These are phyloP conservation scores for Tolypocladium nubicola DNA, from an alignment of 2,329 filamentous ascomycete genomes.

Conservation along the genomic window DNA sequence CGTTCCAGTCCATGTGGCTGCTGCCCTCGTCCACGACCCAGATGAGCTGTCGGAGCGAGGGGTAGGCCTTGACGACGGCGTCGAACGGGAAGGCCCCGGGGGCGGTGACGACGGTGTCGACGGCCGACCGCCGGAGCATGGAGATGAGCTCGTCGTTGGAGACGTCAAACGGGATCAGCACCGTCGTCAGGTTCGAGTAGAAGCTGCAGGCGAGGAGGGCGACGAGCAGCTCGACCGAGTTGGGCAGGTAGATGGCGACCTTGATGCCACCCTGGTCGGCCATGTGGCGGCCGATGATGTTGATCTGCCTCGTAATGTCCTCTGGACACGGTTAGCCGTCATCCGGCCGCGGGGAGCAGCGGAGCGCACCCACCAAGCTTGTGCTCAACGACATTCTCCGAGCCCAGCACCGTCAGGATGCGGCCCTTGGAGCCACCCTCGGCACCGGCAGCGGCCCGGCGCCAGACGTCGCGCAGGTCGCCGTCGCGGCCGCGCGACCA, in stretches of 20 bases:
- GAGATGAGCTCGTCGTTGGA: constrained; percentile 56
- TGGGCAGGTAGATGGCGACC: constrained; percentile 84
- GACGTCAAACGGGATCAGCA: constrained; percentile 76
- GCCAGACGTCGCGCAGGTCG: constrained; percentile 87
- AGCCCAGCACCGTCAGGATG: constrained; percentile 71
- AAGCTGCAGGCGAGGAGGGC: constrained; percentile 83
- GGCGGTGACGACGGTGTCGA: constrained; percentile 73
- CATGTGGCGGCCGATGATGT: constrained; percentile 70
- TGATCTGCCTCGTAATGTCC: constrained; percentile 76
- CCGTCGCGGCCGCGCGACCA: constrained; percentile 79
- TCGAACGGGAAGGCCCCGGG: constrained; percentile 83
- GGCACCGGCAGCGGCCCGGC: constrained; percentile 53
- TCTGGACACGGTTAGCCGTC: constrained; percentile 24
- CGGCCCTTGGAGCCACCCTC: constrained; percentile 59
- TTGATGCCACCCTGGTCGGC: constrained; percentile 60
- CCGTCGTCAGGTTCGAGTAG: constrained; percentile 67
- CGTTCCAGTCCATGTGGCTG: constrained; percentile 91
- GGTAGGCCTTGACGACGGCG: constrained; percentile 56
- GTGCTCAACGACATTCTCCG: constrained; percentile 64
- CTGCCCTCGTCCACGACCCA: constrained; percentile 92
- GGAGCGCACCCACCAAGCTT: constrained; percentile 36
- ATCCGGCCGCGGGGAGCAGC: constrained; percentile 3
- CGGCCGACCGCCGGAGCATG: constrained; percentile 62
- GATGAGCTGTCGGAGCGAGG: constrained; percentile 64
- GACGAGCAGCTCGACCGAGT: constrained; percentile 79